Percentiles rank a stretch among this genome's conserved stretches.
Conservation (phyloP, 495 filamentous ascomycete genomes). For the Hypoxylon fuscum region DNA sequence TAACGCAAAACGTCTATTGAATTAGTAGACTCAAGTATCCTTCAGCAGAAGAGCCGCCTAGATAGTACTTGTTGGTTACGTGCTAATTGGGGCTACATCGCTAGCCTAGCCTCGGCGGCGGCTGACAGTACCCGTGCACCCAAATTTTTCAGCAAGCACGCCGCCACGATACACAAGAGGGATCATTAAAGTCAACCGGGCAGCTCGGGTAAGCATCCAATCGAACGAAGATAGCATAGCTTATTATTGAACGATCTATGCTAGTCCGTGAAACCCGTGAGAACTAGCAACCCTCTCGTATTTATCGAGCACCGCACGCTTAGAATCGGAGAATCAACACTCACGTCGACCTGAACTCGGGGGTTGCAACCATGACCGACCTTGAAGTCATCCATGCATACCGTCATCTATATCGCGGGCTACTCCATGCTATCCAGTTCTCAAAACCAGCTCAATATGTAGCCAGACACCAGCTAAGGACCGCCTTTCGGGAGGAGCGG, state of each 20-base stretch:
- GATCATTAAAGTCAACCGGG: no score
- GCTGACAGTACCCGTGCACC: conserved; percentile 19
- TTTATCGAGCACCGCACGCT: no score
- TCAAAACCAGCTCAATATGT: conserved; percentile 77
- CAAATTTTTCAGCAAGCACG: conserved; percentile 13
- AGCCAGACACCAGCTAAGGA: conserved; percentile 69
- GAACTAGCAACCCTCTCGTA: no score
- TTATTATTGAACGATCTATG: no score
- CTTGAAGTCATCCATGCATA: conserved; percentile 75
- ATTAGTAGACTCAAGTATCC: conserved; percentile 17
- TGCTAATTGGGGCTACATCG: conserved; percentile 6
- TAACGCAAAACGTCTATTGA: conserved; percentile 17
- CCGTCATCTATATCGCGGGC: conserved; percentile 76
- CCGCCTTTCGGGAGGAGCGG: conserved; percentile 70
- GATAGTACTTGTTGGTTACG: conserved; percentile 7
- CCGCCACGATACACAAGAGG: no score
- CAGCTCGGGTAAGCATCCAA: no score
- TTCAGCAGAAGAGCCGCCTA: background rate
- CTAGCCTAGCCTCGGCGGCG: conserved; percentile 20
- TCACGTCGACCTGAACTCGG: background rate
- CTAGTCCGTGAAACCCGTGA: no score
- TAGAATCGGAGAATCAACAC: no score
- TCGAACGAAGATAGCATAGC: no score
- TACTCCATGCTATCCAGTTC: conserved; percentile 81
- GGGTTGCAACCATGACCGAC: conserved; percentile 35